These are phyloP conservation scores for Pseudocercospora macadamiae DNA, from an alignment of 2,329 filamentous ascomycete species.

Conservation along the genomic window DNA sequence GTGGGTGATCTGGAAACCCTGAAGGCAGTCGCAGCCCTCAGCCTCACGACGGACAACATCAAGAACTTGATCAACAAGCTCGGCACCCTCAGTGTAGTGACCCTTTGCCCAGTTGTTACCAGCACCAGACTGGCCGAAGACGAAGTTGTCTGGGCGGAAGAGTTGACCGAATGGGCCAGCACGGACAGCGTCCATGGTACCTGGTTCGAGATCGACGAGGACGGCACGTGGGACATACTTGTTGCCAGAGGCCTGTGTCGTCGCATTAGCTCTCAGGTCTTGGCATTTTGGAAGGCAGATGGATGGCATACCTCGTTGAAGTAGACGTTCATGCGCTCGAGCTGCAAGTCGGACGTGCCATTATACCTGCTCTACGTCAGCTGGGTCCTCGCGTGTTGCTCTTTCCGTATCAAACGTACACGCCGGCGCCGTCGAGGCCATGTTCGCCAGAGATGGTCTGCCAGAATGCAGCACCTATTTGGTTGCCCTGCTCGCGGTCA, in stretches of 20 bases:
- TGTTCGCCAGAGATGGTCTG: conserved; percentile 69
- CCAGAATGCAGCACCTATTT: conserved; percentile 99
- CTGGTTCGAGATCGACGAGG: conserved; percentile 98
- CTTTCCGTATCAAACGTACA: conserved; percentile 66
- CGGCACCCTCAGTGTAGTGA: conserved; percentile 99
- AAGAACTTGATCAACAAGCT: conserved; percentile 96
- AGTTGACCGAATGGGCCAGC: conserved; percentile 97
- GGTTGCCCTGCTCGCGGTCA: conserved; percentile 76
- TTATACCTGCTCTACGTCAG: conserved; percentile 71
- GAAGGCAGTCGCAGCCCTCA: conserved; percentile 98
- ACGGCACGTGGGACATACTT: conserved; percentile 99
- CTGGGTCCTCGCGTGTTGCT: conserved; percentile 9
- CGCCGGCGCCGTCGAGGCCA: conserved; percentile 94
- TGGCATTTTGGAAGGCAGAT: conserved; percentile 8
- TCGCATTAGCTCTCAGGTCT: conserved; percentile 36
- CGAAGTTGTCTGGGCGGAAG: conserved; percentile 99
- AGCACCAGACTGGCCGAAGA: conserved; percentile 98
- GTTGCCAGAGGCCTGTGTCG: conserved; percentile 83
- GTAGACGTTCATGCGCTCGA: conserved; percentile 99
- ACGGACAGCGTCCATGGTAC: conserved; percentile 99
- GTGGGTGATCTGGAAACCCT: conserved; percentile 99
- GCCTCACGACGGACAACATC: conserved; percentile 98
- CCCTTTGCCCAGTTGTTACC: conserved; percentile 99
- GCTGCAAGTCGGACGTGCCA: conserved; percentile 96
- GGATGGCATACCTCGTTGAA: conserved; percentile 78